Conservation (phyloP, 164 flowering plant species). For the Annona squamosa region DNA sequence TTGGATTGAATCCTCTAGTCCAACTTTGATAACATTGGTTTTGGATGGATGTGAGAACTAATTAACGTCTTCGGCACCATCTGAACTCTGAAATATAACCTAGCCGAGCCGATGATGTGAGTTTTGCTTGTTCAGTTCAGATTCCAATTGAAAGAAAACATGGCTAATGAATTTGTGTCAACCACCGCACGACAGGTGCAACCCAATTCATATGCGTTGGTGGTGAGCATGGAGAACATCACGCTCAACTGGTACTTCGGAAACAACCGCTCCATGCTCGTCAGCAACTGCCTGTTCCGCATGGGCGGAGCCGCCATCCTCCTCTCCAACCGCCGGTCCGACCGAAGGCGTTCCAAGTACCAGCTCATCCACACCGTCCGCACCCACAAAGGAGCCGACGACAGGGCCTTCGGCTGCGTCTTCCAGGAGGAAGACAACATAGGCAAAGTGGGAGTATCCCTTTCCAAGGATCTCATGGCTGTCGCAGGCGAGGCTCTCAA, state of each 20-base stretch:
- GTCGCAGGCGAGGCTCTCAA: slow-evolving; percentile 78
- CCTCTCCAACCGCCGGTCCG: slow-evolving; percentile 12
- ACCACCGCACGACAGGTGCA: slow-evolving; percentile 36
- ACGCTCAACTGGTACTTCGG: slow-evolving; percentile 88
- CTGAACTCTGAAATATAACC: too few species aligned
- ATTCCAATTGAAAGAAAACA: too few species aligned
- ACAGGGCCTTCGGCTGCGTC: slow-evolving; percentile 8
- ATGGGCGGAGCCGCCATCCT: slow-evolving; percentile 63
- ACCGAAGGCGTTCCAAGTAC: slow-evolving; percentile 12
- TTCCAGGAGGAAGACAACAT: slow-evolving; percentile 12
- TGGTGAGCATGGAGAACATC: slow-evolving; percentile 87
- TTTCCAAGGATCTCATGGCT: slow-evolving; percentile 30
- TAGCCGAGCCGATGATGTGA: too few species aligned
- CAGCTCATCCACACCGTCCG: slow-evolving; percentile 15
- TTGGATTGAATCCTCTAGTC: too few species aligned
- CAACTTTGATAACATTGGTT: too few species aligned
- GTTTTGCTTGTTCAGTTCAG: too few species aligned
- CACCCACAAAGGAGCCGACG: slow-evolving; percentile 14
- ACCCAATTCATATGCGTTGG: slow-evolving; percentile 69
- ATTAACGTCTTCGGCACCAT: too few species aligned
- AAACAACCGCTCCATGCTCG: slow-evolving; percentile 75
- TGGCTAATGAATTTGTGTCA: too few species aligned
- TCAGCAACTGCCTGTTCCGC: slow-evolving; percentile 80
- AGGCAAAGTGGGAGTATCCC: slow-evolving; percentile 8
- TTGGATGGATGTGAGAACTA: too few species aligned